These are phyloP conservation scores for Diaporthe aspalathi DNA, from an alignment of 2,329 filamentous ascomycete genomes.

Conservation along the genomic window DNA sequence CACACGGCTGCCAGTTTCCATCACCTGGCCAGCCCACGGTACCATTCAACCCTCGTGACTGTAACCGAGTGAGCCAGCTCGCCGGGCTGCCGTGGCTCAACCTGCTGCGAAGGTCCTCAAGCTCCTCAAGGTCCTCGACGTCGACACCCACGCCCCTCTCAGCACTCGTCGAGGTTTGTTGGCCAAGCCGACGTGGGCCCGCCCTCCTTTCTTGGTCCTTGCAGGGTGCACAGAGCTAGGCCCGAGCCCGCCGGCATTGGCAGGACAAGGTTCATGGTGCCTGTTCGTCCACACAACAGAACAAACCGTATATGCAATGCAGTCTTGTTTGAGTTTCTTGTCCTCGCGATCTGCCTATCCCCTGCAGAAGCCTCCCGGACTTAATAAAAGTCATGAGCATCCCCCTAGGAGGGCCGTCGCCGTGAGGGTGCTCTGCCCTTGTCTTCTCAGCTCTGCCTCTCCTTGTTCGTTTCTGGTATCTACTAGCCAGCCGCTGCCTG, in stretches of 20 bases:
- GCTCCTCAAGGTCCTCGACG: too few species aligned
- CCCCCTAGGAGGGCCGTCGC: not conserved
- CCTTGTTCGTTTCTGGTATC: constrained; percentile 12
- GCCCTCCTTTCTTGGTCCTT: too few species aligned
- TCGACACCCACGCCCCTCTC: not conserved
- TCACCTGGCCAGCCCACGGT: constrained; percentile 34
- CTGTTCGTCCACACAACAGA: constrained; percentile 21
- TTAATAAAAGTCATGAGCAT: constrained; percentile 30
- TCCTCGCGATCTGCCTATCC: constrained; percentile 1
- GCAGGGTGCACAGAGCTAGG: constrained; percentile 28
- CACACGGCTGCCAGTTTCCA: not conserved
- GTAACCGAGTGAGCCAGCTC: not conserved
- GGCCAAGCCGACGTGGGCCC: too few species aligned
- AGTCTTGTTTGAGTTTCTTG: not conserved
- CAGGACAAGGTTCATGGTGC: constrained; percentile 24
- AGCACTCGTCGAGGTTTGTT: too few species aligned
- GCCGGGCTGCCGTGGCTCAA: constrained; percentile 1
- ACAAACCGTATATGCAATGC: constrained; percentile 30
- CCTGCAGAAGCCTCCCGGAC: not conserved
- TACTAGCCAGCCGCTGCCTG: not conserved
- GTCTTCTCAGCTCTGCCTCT: constrained; percentile 6
- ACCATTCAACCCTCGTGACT: constrained; percentile 10
- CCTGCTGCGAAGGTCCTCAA: too few species aligned
- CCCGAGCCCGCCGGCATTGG: constrained; percentile 20
- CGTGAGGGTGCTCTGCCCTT: not conserved